Percentiles rank a stretch among this genome's conserved stretches.
phyloP scores from a whole-genome alignment of 495 filamentous ascomycete genomes.

The Hypoxylon rickii region DNA sequence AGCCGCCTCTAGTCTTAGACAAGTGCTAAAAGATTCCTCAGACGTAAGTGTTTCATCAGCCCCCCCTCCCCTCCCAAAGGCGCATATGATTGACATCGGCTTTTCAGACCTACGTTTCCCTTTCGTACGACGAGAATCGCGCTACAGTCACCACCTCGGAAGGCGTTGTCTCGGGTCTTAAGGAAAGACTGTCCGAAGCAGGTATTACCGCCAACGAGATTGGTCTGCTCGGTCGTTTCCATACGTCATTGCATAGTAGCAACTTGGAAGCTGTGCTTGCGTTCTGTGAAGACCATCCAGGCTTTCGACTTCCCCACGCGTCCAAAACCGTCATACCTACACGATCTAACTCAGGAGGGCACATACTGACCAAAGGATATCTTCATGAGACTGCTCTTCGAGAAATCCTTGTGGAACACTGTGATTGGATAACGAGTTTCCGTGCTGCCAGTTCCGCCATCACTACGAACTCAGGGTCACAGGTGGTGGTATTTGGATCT shows the following conservation, averaged over 20 bases:
- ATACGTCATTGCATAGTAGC: constrained; percentile 13
- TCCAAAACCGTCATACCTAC: constrained; percentile 34
- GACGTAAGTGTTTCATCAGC: constrained; percentile 29
- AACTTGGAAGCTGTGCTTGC: constrained; percentile 7
- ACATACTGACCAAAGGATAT: constrained; percentile 12
- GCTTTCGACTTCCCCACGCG: constrained; percentile 43
- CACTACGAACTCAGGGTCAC: constrained; percentile 17
- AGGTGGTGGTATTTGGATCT: constrained; percentile 45
- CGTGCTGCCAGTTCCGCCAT: constrained; percentile 17
- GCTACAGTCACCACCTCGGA: constrained; percentile 39
- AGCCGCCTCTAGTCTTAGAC: constrained; percentile 16
- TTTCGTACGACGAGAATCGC: constrained; percentile 45
- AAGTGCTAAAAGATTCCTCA: constrained; percentile 31
- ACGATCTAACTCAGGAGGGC: constrained; percentile 34
- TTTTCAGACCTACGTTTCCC: constrained; percentile 50
- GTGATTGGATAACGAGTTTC: constrained; percentile 45
- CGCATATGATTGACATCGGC: too few relatives aligned
- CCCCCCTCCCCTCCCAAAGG: too few relatives aligned
- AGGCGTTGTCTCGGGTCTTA: constrained; percentile 24
- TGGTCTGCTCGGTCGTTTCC: constrained; percentile 44
- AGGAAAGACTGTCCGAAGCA: constrained; percentile 34
- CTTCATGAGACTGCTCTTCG: constrained; percentile 38
- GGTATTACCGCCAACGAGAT: constrained; percentile 40
- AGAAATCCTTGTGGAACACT: constrained; percentile 44
- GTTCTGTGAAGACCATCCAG: constrained; percentile 33